Conservation (phyloP, 305 asterid genomes). For the Nicotiana rustica region DNA sequence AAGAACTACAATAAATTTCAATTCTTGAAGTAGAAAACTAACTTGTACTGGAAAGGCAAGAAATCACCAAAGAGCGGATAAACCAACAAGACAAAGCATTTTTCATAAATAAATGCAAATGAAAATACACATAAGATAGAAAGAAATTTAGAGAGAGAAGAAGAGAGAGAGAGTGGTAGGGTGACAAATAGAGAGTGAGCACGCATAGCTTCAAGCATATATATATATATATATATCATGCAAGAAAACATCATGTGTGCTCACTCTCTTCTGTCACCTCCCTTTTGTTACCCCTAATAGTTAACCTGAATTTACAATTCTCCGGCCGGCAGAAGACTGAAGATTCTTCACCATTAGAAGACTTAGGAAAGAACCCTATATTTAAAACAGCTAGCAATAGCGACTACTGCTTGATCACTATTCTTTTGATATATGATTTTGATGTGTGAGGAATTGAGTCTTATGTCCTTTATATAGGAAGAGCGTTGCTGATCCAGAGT, state of each 20-base stretch:
- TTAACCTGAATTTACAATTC: not conserved
- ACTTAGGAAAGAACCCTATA: not conserved
- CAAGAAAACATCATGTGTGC: slow-evolving; percentile 23
- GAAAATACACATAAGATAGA: no score
- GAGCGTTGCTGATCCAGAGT: not conserved
- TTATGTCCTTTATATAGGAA: not conserved
- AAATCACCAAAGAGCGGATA: no score
- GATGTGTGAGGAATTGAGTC: not conserved
- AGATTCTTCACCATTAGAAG: not conserved
- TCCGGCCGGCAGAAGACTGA: no score
- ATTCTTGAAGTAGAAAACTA: no score
- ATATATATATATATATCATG: no score
- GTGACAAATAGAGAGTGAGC: not conserved
- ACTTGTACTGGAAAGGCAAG: no score
- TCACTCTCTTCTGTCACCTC: slow-evolving; percentile 35
- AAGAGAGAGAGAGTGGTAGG: no score
- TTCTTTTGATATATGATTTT: not conserved
- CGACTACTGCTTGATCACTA: not conserved
- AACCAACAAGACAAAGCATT: no score
- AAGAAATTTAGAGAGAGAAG: no score
- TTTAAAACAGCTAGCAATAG: not conserved
- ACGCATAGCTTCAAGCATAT: no score
- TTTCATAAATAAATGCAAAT: no score
- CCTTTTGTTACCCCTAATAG: not conserved
- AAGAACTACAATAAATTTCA: no score